phyloP scores from a whole-genome alignment of 805 yeast species.

The Peterozyma xylosa region DNA sequence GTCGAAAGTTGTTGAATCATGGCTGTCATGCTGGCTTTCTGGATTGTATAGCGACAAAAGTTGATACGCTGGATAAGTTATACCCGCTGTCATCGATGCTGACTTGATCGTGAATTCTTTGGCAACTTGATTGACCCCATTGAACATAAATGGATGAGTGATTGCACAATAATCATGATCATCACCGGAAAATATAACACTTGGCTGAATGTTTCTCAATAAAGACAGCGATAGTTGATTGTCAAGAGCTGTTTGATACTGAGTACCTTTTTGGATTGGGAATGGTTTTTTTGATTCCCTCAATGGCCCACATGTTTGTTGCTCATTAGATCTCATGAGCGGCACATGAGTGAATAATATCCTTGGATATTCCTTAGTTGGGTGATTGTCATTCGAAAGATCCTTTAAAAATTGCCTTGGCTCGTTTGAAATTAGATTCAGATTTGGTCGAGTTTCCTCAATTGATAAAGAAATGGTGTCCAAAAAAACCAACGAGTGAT shows the following conservation, averaged over 20 bases:
- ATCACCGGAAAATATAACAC: conserved; percentile 78
- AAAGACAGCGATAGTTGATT: conserved; percentile 51
- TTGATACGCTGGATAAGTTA: conserved; percentile 79
- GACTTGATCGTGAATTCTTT: conserved; percentile 87
- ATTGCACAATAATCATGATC: conserved; percentile 94
- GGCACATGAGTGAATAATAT: conserved; percentile 86
- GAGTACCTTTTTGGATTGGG: conserved; percentile 69
- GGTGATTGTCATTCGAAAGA: conserved; percentile 18
- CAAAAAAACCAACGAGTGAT: conserved; percentile 67
- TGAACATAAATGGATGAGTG: conserved; percentile 33
- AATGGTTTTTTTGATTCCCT: conserved; percentile 63
- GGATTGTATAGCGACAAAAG: conserved; percentile 60
- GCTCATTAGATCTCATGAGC: conserved; percentile 56
- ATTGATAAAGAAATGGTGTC: conserved; percentile 76
- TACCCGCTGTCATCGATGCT: conserved; percentile 90
- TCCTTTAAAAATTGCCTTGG: conserved; percentile 46
- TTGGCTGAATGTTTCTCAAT: conserved; percentile 54
- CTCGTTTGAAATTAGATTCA: conserved; percentile 33
- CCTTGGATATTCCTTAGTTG: conserved; percentile 37
- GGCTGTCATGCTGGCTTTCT: conserved; percentile 7
- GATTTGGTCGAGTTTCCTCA: conserved; percentile 28
- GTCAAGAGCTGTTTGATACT: conserved; percentile 86
- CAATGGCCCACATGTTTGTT: conserved; percentile 55
- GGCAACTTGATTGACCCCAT: conserved; percentile 19
- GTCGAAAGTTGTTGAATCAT: not conserved